A percentile compares a stretch with the other conserved stretches of the same genome.
phyloP scores from a whole-genome alignment of 441 rosid species.

The Aleurites moluccanus region DNA sequence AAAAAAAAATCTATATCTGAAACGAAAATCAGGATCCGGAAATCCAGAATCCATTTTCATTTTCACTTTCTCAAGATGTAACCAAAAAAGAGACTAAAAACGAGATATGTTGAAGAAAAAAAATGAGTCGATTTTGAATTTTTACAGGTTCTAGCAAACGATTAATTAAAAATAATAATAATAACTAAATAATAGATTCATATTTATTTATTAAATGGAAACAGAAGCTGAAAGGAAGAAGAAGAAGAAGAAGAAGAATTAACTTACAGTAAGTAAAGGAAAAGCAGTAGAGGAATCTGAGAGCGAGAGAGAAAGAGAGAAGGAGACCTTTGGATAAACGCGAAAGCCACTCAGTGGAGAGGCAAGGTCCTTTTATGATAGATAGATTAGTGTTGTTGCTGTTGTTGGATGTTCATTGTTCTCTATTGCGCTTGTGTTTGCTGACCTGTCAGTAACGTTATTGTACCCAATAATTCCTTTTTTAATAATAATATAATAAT shows the following conservation, averaged over 20 bases:
- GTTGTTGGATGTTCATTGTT: neutral
- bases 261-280: neutral
- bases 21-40: constrained; percentile 10
- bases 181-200: neutral
- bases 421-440: neutral
- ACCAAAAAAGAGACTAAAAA: neutral
- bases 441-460: neutral
- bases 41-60: neutral
- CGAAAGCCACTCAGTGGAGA: constrained; percentile 3
- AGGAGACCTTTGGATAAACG: constrained; percentile 14
- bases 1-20: neutral
- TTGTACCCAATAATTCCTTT: neutral
- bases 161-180: neutral
- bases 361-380: neutral
- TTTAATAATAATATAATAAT: too few species aligned
- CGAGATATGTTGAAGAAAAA: neutral
- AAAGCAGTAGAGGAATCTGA: neutral
- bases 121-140: neutral
- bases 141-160: neutral
- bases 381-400: neutral
- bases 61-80: neutral
- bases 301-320: neutral
- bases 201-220: neutral
- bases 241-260: neutral
- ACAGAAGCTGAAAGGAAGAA: neutral